phyloP scores from a whole-genome alignment of 2,329 filamentous ascomycete species.

The Monosporascus sp. region DNA sequence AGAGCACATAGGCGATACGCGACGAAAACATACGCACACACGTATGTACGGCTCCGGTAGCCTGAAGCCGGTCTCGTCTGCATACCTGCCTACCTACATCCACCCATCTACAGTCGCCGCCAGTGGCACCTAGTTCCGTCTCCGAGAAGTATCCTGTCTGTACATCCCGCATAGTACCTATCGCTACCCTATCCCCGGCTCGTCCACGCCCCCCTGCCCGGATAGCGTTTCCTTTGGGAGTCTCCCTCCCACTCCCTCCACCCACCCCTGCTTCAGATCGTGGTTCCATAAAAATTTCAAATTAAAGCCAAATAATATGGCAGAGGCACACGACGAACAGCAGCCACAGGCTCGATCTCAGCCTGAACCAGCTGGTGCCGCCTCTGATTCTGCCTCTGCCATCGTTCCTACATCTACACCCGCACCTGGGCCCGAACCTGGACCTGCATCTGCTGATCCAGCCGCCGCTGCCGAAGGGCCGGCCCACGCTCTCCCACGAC shows the following conservation, averaged over 20 bases:
- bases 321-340: conserved; percentile 24
- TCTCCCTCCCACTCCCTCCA: conserved; percentile 18
- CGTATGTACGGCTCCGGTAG: background rate
- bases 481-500: conserved; percentile 23
- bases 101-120: background rate
- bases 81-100: conserved; percentile 3
- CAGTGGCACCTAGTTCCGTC: too few species aligned
- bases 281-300: conserved; percentile 28
- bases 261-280: conserved; percentile 28
- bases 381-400: conserved; percentile 8
- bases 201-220: conserved; percentile 20
- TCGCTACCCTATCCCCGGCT: conserved; percentile 24
- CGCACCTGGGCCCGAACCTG: conserved; percentile 24
- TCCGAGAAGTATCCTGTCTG: background rate
- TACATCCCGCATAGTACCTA: conserved; percentile 2
- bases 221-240: conserved; percentile 27
- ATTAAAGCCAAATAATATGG: conserved; percentile 33
- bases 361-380: conserved; percentile 25
- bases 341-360: conserved; percentile 29
- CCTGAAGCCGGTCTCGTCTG: background rate
- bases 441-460: conserved; percentile 21
- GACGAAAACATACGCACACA: background rate
- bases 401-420: conserved; percentile 25
- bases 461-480: conserved; percentile 26
- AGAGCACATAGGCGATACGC: too few species aligned